phyloP scores from a whole-genome alignment of 1,139 yeast genomes.

The Candida sanyaensis region DNA sequence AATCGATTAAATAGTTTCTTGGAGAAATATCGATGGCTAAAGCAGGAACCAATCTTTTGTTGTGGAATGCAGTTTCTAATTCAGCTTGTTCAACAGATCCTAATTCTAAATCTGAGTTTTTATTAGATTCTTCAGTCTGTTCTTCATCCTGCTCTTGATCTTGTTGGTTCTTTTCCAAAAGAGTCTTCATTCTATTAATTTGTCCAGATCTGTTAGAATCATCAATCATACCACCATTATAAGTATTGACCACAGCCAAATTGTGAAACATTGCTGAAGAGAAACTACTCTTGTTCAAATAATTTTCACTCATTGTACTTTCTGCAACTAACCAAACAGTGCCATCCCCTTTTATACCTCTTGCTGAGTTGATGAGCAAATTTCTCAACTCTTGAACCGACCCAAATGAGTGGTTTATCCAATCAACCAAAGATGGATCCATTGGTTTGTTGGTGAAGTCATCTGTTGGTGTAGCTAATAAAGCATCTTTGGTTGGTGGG shows the following conservation, averaged over 20 bases:
- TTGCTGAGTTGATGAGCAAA: conserved; percentile 60
- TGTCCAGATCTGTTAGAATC: conserved; percentile 56
- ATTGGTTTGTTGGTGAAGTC: conserved; percentile 38
- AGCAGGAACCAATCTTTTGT: conserved; percentile 57
- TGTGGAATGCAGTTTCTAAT: conserved; percentile 34
- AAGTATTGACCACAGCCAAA: conserved; percentile 69
- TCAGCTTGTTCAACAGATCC: conserved; percentile 49
- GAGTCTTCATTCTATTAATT: conserved; percentile 34
- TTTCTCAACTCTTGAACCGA: conserved; percentile 68
- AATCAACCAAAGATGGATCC: conserved; percentile 38
- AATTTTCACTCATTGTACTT: conserved; percentile 36
- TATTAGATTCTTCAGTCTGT: conserved; percentile 14
- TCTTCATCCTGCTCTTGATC: conserved; percentile 15
- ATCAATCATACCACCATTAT: conserved; percentile 69
- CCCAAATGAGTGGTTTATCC: conserved; percentile 62
- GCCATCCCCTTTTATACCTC: conserved; percentile 73
- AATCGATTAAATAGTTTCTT: conserved; percentile 66
- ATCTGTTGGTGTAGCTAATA: conserved; percentile 46
- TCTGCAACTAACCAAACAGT: conserved; percentile 73
- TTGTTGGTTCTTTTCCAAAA: conserved; percentile 18
- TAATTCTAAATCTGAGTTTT: conserved; percentile 24
- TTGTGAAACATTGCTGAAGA: conserved; percentile 37
- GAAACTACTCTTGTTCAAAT: conserved; percentile 15
- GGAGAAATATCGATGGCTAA: conserved; percentile 73
- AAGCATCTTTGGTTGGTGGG: conserved; percentile 27